Conservation (phyloP, 2,329 filamentous ascomycete genomes). For the Lomentospora prolificans region DNA sequence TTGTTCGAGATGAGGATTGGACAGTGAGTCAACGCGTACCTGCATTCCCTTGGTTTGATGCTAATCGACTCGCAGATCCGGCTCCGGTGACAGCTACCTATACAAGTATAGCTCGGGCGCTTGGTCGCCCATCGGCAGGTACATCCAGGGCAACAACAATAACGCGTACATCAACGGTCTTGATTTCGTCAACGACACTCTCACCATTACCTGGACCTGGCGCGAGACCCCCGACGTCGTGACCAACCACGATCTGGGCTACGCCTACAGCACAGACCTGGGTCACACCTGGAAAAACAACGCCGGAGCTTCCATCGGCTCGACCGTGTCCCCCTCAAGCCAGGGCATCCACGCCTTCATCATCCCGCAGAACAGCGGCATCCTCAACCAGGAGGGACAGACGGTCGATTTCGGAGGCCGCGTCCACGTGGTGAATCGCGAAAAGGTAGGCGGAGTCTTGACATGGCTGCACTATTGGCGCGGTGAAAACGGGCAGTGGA, state of each 20-base stretch:
- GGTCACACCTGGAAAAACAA: slow-evolving; percentile 13
- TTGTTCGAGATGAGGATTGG: slow-evolving; percentile 15
- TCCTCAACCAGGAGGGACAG: slow-evolving; percentile 16
- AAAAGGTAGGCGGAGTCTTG: slow-evolving; percentile 10
- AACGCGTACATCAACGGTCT: slow-evolving; percentile 16
- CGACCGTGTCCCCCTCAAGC: background rate
- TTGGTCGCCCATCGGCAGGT: slow-evolving; percentile 13
- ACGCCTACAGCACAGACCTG: slow-evolving; percentile 12
- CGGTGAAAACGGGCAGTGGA: slow-evolving; percentile 11
- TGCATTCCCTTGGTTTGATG: background rate
- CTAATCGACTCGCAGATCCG: slow-evolving; percentile 6
- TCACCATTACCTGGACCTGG: slow-evolving; percentile 14
- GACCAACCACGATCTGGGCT: slow-evolving; percentile 15
- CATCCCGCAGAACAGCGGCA: slow-evolving; percentile 13
- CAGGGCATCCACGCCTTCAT: slow-evolving; percentile 8
- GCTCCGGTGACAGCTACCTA: slow-evolving; percentile 14
- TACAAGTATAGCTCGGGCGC: slow-evolving; percentile 11
- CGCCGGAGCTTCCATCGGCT: slow-evolving; percentile 8
- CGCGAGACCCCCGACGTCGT: slow-evolving; percentile 14
- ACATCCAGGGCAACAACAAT: slow-evolving; percentile 13
- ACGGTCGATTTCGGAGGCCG: slow-evolving; percentile 10
- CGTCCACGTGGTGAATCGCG: slow-evolving; percentile 13
- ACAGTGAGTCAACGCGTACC: slow-evolving; percentile 6
- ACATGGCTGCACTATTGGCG: slow-evolving; percentile 13
- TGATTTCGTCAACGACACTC: slow-evolving; percentile 8